Base-by-base conservation (phyloP, 2,329 filamentous ascomycete species). In the Anisogramma anomala region DNA sequence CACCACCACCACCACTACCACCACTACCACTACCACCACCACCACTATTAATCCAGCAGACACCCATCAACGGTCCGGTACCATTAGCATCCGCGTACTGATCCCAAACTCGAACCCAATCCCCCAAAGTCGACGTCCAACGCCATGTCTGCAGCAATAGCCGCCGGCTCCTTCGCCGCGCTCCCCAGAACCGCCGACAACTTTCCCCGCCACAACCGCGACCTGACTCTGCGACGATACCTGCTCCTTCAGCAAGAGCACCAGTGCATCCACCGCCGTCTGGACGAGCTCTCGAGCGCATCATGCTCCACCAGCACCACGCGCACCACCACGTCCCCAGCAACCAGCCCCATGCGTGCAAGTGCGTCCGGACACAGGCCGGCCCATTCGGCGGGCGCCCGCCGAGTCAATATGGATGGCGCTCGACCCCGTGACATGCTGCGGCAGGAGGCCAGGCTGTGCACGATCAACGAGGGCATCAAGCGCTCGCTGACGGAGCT, bases 401-500 rank as follows among this genome's bases (percentile, higher is more conserved):
- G 45, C 18, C 30, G 45, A 23, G 45, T 41, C 14, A 47, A 41
- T 41, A 44, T 44, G 41, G 42, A 44, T 28, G 18, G 66, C 68
- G 23, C 53, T 63, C 17, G 67, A 72, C 51, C 68, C 69, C 51
- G 60, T 65, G 39, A 64, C 66, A 66, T 75, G 48, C 69, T 65
- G 0, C 59, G 60, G 14, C 69, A 72, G 52, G 70, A 75, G 53
- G 65, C 68, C 48, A 69, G 66, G 46, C 63, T 77, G 9, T 72
- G 63, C 37, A 64, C 69, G 47, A 68, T 77, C 56, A 75, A 74
- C 56, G 72, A 77, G 57, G 67, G 69, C 50, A 73, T 78, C 60
- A 79, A 79, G 60, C 66, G 72, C 23, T 69, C 72, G 2, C 54
- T 79, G 50, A 79, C 73, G 5, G 73, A 77, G 55, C 65, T 79